phyloP scores from a whole-genome alignment of 2,329 filamentous ascomycete genomes.

The Colletotrichum sp. region DNA sequence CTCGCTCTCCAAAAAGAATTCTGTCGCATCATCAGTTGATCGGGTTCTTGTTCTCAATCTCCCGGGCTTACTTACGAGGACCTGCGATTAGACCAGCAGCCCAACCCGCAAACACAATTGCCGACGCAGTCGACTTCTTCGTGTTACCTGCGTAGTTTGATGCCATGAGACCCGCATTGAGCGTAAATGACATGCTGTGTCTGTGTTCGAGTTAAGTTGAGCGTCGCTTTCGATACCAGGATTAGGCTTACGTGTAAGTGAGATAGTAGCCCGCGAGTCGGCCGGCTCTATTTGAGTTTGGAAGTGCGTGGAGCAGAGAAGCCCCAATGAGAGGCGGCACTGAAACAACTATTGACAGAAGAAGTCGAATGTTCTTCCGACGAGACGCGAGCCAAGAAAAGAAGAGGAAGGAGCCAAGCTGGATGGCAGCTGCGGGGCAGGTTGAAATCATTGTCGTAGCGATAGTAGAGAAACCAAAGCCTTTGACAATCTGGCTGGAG shows the following conservation, averaged over 20 bases:
- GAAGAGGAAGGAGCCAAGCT: too few relatives aligned
- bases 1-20: neutral
- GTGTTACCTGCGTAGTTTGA: neutral
- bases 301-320: too few relatives aligned
- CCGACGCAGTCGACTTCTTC: neutral
- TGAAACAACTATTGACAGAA: too few relatives aligned
- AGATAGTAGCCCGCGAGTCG: neutral
- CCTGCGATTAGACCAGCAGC: neutral
- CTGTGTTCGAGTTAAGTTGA: neutral
- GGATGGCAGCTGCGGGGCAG: too few relatives aligned
- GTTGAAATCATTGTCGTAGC: too few relatives aligned
- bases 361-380: too few relatives aligned
- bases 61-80: neutral
- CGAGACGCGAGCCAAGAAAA: too few relatives aligned
- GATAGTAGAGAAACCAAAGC: too few relatives aligned
- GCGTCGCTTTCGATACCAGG: neutral
- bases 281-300: too few relatives aligned
- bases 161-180: neutral
- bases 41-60: fast-evolving
- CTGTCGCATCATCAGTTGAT: neutral
- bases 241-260: neutral
- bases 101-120: neutral
- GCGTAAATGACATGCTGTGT: neutral
- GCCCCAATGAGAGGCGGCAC: too few relatives aligned
- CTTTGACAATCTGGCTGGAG: too few relatives aligned